Conservation (phyloP, 2,329 filamentous ascomycete species). For the Diaporthe vexans region DNA sequence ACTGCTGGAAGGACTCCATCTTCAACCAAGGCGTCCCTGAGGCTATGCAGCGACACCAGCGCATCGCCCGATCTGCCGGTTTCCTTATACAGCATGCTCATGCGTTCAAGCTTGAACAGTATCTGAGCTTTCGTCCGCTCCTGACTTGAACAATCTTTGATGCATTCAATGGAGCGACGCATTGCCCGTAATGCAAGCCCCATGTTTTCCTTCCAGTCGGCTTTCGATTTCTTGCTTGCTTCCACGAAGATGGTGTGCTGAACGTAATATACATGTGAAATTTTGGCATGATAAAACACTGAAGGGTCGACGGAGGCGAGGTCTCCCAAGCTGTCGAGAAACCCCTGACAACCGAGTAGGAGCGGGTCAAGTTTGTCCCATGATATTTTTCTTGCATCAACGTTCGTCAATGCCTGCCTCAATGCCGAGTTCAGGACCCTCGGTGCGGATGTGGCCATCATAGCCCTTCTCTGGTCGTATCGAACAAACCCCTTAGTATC, state of each 20-base stretch:
- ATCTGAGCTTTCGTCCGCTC: constrained; percentile 74
- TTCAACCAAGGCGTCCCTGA: constrained; percentile 73
- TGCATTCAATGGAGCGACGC: constrained; percentile 73
- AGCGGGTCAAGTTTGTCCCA: constrained; percentile 71
- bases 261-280: constrained; percentile 81
- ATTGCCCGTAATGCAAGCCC: constrained; percentile 67
- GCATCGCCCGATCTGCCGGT: constrained; percentile 69
- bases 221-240: constrained; percentile 48
- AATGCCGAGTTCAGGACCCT: constrained; percentile 73
- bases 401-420: constrained; percentile 66
- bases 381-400: constrained; percentile 61
- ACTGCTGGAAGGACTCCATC: constrained; percentile 69
- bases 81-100: constrained; percentile 72
- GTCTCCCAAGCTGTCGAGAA: constrained; percentile 68
- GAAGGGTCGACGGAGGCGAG: constrained; percentile 49
- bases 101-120: constrained; percentile 74
- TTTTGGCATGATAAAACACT: constrained; percentile 71
- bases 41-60: constrained; percentile 68
- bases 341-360: constrained; percentile 67
- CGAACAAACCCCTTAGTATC: constrained; percentile 70
- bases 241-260: constrained; percentile 59
- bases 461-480: constrained; percentile 71
- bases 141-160: constrained; percentile 65
- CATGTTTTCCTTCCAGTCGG: constrained; percentile 45
- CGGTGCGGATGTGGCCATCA: constrained; percentile 65